Percentiles rank a stretch among this genome's conserved stretches.
Evolutionary conservation across 495 filamentous ascomycete species (phyloP).

Genomic region (Parathielavia appendiculata): DNA sequence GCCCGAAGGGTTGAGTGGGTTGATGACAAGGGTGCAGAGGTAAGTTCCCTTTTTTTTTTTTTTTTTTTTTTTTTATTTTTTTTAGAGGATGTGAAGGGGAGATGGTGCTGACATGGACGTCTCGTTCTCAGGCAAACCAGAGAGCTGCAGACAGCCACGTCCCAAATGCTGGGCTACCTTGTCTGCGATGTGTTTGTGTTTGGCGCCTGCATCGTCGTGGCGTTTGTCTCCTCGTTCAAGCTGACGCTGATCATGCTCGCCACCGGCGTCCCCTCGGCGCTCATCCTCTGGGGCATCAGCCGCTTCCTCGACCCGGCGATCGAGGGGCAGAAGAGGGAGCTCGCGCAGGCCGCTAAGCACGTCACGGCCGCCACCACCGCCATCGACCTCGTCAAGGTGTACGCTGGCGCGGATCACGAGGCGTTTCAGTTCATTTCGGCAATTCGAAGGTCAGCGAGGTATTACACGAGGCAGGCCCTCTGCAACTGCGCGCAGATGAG

Average conservation of each 20-base stretch:
- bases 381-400: conserved; percentile 84
- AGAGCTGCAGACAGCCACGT: conserved; percentile 75
- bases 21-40: conserved; percentile 70
- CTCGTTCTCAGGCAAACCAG: conserved; percentile 58
- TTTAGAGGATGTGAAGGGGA: not conserved
- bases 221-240: conserved; percentile 75
- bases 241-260: conserved; percentile 78
- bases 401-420: conserved; percentile 73
- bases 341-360: conserved; percentile 66
- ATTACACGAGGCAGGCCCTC: conserved; percentile 63
- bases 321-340: conserved; percentile 60
- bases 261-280: conserved; percentile 62
- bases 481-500: conserved; percentile 65
- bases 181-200: conserved; percentile 57
- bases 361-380: conserved; percentile 61
- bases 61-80: not conserved
- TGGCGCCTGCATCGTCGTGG: conserved; percentile 59
- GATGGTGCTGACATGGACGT: not conserved
- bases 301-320: conserved; percentile 59
- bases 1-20: conserved; percentile 63
- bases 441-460: conserved; percentile 54
- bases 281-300: conserved; percentile 55
- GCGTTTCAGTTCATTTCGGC: conserved; percentile 55
- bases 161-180: conserved; percentile 68
- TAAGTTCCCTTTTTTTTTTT: conserved; percentile 36